Evolutionary conservation across 2,329 filamentous ascomycete species (phyloP).

Genomic region (Didymella pinodella): DNA sequence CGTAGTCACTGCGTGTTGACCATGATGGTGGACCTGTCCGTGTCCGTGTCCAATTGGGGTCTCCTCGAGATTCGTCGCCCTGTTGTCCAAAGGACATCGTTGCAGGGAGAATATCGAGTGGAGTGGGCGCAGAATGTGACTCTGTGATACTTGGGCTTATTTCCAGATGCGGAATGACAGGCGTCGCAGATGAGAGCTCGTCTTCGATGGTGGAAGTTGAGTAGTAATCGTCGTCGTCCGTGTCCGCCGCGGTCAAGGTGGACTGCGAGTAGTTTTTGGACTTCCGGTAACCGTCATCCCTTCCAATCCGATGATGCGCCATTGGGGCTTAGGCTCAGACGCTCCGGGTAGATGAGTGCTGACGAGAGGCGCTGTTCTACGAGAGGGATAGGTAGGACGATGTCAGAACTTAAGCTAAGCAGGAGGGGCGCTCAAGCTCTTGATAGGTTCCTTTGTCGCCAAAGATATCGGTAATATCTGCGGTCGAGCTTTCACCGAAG

Average conservation of each 20-base stretch:
- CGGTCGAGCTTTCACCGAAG: slow-evolving; percentile 16
- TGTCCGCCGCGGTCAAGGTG: slow-evolving; percentile 6
- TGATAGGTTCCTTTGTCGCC: slow-evolving; percentile 25
- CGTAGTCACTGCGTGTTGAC: background rate
- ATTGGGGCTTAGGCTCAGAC: slow-evolving; percentile 26
- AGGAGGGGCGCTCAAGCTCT: slow-evolving; percentile 15
- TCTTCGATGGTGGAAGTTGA: slow-evolving; percentile 2
- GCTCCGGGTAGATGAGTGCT: slow-evolving; percentile 23
- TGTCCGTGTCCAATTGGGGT: no score
- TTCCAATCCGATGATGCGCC: slow-evolving; percentile 23
- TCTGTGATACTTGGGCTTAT: background rate
- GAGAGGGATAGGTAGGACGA: slow-evolving; percentile 14
- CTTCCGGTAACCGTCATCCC: slow-evolving; percentile 4
- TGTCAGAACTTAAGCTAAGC: slow-evolving; percentile 28
- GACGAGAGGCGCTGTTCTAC: slow-evolving; percentile 27
- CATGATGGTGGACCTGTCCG: background rate
- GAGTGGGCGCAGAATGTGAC: background rate
- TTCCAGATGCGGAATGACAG: slow-evolving; percentile 3
- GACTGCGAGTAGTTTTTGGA: slow-evolving; percentile 5
- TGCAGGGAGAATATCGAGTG: background rate
- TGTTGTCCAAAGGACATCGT: background rate
- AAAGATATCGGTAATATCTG: slow-evolving; percentile 10
- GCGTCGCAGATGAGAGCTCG: slow-evolving; percentile 1
- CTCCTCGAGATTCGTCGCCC: no score
- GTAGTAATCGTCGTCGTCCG: slow-evolving; percentile 12